phyloP scores from a whole-genome alignment of 2,329 filamentous ascomycete genomes.

The Fonsecaea nubica region DNA sequence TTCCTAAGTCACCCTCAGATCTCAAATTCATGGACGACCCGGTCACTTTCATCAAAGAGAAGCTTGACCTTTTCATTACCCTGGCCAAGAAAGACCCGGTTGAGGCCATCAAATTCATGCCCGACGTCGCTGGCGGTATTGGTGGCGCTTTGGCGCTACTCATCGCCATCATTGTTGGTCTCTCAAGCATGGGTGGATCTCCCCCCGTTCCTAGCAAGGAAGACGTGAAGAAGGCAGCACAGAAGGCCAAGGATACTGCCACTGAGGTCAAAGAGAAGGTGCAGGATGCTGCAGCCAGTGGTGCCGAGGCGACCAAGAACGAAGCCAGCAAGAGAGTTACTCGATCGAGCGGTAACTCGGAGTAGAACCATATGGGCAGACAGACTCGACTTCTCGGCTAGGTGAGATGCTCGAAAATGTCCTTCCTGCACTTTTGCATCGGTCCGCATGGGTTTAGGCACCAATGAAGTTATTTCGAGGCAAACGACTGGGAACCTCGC shows the following conservation, averaged over 20 bases:
- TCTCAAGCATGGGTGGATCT: constrained; percentile 68
- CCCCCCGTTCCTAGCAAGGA: constrained; percentile 73
- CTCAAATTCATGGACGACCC: constrained; percentile 92
- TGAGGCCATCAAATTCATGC: constrained; percentile 84
- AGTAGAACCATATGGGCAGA: not conserved
- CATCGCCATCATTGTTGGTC: constrained; percentile 71
- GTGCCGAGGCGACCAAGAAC: constrained; percentile 76
- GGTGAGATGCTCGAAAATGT: not conserved
- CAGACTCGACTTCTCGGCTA: not conserved
- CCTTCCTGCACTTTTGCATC: not conserved
- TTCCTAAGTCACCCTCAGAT: constrained; percentile 72
- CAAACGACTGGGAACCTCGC: not conserved
- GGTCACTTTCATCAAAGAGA: constrained; percentile 85
- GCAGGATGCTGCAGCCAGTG: constrained; percentile 65
- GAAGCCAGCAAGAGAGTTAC: constrained; percentile 65
- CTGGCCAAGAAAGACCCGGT: constrained; percentile 83
- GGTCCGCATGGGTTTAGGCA: not conserved
- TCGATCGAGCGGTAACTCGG: constrained; percentile 8
- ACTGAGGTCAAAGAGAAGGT: constrained; percentile 69
- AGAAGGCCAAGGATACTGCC: constrained; percentile 64
- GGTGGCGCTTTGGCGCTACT: constrained; percentile 73
- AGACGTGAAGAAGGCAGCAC: constrained; percentile 75
- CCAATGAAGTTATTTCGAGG: not conserved
- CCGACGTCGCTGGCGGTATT: constrained; percentile 85
- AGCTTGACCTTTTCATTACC: constrained; percentile 86